A percentile compares a stretch with the other conserved stretches of the same genome.
phyloP scores from a whole-genome alignment of 192 early-diverging fungal species.

The Gaertneriomyces sp. region DNA sequence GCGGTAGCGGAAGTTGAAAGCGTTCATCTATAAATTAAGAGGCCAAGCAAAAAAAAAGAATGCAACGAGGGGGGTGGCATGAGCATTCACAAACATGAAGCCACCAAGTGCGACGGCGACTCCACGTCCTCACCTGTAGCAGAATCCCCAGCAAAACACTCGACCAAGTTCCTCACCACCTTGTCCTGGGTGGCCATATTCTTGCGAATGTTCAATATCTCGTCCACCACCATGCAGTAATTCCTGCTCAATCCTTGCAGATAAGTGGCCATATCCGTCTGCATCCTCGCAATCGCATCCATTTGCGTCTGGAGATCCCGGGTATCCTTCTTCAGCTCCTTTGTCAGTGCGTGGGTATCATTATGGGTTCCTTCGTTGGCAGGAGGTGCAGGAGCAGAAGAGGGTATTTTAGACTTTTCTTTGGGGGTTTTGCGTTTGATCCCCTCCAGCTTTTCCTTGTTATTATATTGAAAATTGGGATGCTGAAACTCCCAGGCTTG shows the following conservation, averaged over 20 bases:
- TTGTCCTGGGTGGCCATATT: constrained; percentile 27
- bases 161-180: constrained; percentile 29
- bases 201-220: constrained; percentile 27
- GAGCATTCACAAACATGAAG: too few species aligned
- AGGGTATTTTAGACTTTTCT: constrained; percentile 7
- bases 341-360: constrained; percentile 7
- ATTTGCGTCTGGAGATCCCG: constrained; percentile 30
- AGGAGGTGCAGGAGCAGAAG: neutral
- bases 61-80: too few species aligned
- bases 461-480: constrained; percentile 74
- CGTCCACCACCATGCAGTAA: constrained; percentile 31
- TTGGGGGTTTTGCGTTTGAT: constrained; percentile 61
- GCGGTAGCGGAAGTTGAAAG: too few species aligned
- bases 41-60: too few species aligned
- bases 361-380: neutral
- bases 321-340: constrained; percentile 20
- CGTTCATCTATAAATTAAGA: too few species aligned
- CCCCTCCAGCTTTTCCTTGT: constrained; percentile 60
- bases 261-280: constrained; percentile 29
- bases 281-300: constrained; percentile 22
- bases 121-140: constrained; percentile 9
- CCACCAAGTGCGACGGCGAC: too few species aligned
- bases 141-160: constrained; percentile 35
- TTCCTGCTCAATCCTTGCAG: constrained; percentile 25
- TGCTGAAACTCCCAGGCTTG: constrained; percentile 84